These are phyloP conservation scores for Skeletonema menzelii DNA, from an alignment of 108 stramenopile genomes.

Conservation along the genomic window DNA sequence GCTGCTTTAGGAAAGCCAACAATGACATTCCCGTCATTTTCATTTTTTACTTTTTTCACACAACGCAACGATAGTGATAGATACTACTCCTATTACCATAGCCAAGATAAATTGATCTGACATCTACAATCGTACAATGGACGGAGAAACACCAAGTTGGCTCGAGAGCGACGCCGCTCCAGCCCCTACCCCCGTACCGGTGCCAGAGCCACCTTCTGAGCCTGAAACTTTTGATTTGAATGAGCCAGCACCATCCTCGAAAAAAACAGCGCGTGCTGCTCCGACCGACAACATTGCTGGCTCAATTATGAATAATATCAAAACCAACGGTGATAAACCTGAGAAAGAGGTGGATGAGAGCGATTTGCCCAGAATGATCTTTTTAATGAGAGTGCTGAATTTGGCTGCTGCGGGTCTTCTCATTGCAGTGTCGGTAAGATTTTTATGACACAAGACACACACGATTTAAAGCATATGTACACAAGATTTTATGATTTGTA, in stretches of 20 bases:
- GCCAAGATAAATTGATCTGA: no score
- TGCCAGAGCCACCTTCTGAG: not conserved
- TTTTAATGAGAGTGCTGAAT: conserved; percentile 76
- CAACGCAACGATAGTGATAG: no score
- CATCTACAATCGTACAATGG: conserved; percentile 6
- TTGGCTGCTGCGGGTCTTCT: conserved; percentile 67
- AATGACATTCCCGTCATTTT: no score
- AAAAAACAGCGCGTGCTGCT: conserved; percentile 20
- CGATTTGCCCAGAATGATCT: conserved; percentile 71
- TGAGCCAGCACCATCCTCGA: conserved; percentile 11
- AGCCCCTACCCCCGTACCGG: conserved; percentile 2
- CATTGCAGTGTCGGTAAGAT: conserved; percentile 67
- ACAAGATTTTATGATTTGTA: not conserved
- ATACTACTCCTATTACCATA: no score
- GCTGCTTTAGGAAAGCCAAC: no score
- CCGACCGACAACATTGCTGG: conserved; percentile 43
- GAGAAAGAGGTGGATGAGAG: conserved; percentile 47
- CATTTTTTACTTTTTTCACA: no score
- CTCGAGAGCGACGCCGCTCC: conserved; percentile 16
- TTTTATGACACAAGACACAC: not conserved
- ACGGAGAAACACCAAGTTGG: conserved; percentile 44
- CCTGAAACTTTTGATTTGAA: conserved; percentile 21
- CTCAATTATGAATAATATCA: conserved; percentile 14
- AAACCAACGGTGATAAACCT: conserved; percentile 1
- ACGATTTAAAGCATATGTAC: not conserved